Evolutionary conservation across 768 basidiomycete genomes (phyloP).

Genomic region (Tylopilus balloui): DNA sequence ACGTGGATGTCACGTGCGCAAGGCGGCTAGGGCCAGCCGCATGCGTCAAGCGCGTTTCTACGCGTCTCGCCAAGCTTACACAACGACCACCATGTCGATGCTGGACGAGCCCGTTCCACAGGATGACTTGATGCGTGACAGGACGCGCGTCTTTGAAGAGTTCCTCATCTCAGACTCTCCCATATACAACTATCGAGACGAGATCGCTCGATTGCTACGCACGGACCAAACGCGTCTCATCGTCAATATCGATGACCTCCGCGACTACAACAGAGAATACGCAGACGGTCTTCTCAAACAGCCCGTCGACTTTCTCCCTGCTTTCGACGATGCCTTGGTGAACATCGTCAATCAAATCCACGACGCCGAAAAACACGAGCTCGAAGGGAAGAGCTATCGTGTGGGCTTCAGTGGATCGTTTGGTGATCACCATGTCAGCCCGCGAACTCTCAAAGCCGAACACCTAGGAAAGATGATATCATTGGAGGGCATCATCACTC

Average conservation of each 20-base stretch:
- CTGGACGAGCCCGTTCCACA: conserved; percentile 55
- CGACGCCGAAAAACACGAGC: conserved; percentile 77
- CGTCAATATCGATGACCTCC: conserved; percentile 93
- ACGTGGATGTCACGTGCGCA: conserved; percentile 4
- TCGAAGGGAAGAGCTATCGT: conserved; percentile 75
- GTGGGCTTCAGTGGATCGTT: conserved; percentile 95
- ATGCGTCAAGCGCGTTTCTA: conserved; percentile 21
- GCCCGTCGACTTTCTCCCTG: conserved; percentile 81
- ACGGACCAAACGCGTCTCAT: conserved; percentile 82
- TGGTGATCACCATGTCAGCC: conserved; percentile 97
- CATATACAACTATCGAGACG: conserved; percentile 79
- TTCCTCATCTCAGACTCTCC: conserved; percentile 69
- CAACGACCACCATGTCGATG: conserved; percentile 29
- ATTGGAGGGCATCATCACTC: conserved; percentile 95
- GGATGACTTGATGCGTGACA: conserved; percentile 71
- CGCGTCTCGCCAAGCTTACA: conserved; percentile 6
- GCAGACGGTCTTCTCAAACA: conserved; percentile 86
- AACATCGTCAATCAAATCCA: conserved; percentile 70
- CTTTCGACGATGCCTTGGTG: conserved; percentile 80
- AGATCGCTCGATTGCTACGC: conserved; percentile 78
- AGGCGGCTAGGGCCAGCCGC: conserved; percentile 33
- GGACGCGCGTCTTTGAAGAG: conserved; percentile 76
- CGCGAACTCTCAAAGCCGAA: conserved; percentile 80
- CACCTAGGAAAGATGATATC: conserved; percentile 97
- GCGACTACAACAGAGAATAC: conserved; percentile 85